phyloP scores from a whole-genome alignment of 495 filamentous ascomycete genomes.

The Trichoderma gamsii region DNA sequence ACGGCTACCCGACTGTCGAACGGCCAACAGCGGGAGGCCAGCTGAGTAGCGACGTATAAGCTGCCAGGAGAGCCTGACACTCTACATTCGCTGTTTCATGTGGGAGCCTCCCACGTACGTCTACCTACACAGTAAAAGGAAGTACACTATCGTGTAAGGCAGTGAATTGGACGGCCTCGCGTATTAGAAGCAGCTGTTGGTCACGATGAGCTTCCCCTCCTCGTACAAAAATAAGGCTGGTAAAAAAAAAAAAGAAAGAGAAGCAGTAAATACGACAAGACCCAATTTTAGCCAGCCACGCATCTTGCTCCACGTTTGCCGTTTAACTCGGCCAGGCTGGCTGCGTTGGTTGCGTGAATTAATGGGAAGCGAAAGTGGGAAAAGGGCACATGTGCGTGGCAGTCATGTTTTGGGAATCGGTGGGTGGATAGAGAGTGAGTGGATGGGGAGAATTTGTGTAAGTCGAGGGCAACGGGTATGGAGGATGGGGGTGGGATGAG shows the following conservation, averaged over 20 bases:
- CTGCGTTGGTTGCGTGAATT: background rate
- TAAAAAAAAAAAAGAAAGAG: background rate
- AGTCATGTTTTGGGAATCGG: background rate
- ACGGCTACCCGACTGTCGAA: background rate
- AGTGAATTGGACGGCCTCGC: background rate
- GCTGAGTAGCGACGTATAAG: background rate
- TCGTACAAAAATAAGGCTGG: background rate
- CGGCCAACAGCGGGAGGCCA: background rate
- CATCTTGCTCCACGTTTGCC: background rate
- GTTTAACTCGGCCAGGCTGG: background rate
- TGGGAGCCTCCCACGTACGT: too few species aligned
- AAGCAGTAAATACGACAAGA: background rate
- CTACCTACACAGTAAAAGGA: background rate
- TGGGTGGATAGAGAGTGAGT: background rate
- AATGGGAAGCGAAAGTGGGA: background rate
- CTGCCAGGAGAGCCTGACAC: too few species aligned
- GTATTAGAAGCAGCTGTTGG: background rate
- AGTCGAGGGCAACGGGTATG: too few species aligned
- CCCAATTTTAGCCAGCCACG: background rate
- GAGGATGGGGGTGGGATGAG: too few species aligned
- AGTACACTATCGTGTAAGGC: background rate
- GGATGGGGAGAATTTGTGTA: background rate
- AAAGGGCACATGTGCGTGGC: background rate
- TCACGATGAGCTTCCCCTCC: background rate
- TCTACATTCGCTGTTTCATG: too few species aligned